Base-by-base conservation (phyloP, 2,329 filamentous ascomycete species). In the Pseudopyrenochaeta lycopersici region DNA sequence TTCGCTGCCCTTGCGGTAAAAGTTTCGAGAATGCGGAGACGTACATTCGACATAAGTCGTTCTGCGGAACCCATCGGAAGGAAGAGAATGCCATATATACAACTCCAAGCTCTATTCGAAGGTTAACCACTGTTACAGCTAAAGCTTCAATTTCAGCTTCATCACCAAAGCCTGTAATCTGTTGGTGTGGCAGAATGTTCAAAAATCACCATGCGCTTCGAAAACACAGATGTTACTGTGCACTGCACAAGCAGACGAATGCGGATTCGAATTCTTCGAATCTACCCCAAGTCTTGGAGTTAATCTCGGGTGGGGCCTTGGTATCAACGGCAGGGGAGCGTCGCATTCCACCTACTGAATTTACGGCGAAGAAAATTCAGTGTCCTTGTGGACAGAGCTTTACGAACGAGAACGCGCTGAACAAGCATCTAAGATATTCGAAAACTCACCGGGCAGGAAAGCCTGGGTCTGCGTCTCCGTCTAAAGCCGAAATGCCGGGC, bases 311-410 rank as follows among this genome's bases (percentile, higher is more conserved):
- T n/a, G n/a, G n/a, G n/a, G n/a, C n/a, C n/a, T n/a, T n/a, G n/a
- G n/a, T n/a, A n/a, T n/a, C n/a, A n/a, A n/a, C n/a, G n/a, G n/a
- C n/a, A n/a, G n/a, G n/a, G n/a, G n/a, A n/a, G n/a, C n/a, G 35
- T 38, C 35, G 21, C 45, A 31, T 40, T 47, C 45, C 32, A 30
- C 45, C 45, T 47, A 20, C 33, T 20, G 45, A 40, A 47, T 11
- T 35, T 27, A 7, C 29, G 29, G 29, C 29, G 29, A 43, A 51
- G 33, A 51, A 46, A 33, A 46, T 51, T 14, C 41, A 2, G 21
- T 46, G 49, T 40, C 33, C 49, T 46, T 51, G 49, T 46, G 49
- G 48, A 40, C 32, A 27, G 35, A 51, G 33, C 33, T 51, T 51
- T 33, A 27, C 41, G 41, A 51, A 51, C 23, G 23, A 51, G 49